A percentile compares a stretch with the other conserved stretches of the same genome.
Conservation (phyloP, 2,329 filamentous ascomycete species). For the Fusarium sp. region DNA sequence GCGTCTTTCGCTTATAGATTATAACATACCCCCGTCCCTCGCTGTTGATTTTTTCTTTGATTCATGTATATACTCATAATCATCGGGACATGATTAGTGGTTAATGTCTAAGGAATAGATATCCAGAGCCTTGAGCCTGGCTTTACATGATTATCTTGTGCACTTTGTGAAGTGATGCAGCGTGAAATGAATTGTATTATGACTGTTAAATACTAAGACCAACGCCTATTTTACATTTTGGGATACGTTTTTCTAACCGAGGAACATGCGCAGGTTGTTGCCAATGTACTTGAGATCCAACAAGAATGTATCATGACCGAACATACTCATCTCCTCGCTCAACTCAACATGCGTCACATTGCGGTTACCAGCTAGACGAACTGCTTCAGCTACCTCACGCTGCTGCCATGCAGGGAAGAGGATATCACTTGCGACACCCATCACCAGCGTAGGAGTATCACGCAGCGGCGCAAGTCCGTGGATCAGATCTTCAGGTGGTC, state of each 20-base stretch:
- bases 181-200: neutral
- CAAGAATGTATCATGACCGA: conserved; percentile 96
- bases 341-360: conserved; percentile 89
- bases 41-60: conserved; percentile 10
- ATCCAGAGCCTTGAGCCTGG: conserved; percentile 17
- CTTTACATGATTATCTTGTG: conserved; percentile 21
- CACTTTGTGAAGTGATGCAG: neutral
- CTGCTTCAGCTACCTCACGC: conserved; percentile 87
- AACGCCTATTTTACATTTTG: conserved; percentile 1
- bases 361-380: conserved; percentile 81
- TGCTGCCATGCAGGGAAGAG: conserved; percentile 99
- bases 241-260: conserved; percentile 61
- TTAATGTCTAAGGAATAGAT: conserved; percentile 40
- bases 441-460: conserved; percentile 84
- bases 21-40: conserved; percentile 38
- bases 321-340: conserved; percentile 92
- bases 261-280: conserved; percentile 81
- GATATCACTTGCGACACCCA: conserved; percentile 96
- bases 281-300: conserved; percentile 93
- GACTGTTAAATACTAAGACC: neutral
- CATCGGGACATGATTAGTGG: conserved; percentile 39
- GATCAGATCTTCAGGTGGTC: conserved; percentile 83
- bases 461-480: conserved; percentile 77
- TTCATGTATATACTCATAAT: conserved; percentile 31
- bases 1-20: conserved; percentile 37